These are phyloP conservation scores for Fusarium staphyleae DNA, from an alignment of 2,329 filamentous ascomycete species.

Conservation along the genomic window DNA sequence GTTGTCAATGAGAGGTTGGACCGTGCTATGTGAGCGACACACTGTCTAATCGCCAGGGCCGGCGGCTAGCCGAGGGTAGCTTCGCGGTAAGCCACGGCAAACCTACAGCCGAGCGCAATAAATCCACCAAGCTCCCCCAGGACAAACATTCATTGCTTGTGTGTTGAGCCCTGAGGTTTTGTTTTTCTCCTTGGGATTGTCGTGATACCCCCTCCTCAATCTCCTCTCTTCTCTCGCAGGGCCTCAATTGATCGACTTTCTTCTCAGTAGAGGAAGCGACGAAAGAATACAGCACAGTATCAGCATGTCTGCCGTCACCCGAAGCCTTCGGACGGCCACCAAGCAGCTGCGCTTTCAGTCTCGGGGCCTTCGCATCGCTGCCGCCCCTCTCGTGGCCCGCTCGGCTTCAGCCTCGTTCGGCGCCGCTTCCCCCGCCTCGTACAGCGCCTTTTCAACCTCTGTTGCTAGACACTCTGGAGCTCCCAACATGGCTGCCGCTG, in stretches of 20 bases:
- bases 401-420: conserved; percentile 43
- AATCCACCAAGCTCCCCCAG: conserved; percentile 33
- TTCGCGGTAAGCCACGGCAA: conserved; percentile 40
- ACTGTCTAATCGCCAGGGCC: conserved; percentile 16
- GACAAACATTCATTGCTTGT: conserved; percentile 12
- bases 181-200: conserved; percentile 9
- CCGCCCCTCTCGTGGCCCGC: conserved; percentile 48
- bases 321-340: conserved; percentile 61
- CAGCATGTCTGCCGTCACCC: conserved; percentile 62
- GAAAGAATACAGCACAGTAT: not conserved
- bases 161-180: conserved; percentile 18
- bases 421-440: conserved; percentile 46
- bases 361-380: conserved; percentile 45
- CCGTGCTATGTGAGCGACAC: no score
- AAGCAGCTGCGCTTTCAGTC: conserved; percentile 60
- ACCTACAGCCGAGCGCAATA: conserved; percentile 40
- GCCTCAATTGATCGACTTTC: conserved; percentile 23
- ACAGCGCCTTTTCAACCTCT: conserved; percentile 59
- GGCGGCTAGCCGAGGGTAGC: conserved; percentile 41
- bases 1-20: no score
- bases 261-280: conserved; percentile 26
- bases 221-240: conserved; percentile 1
- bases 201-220: conserved; percentile 27
- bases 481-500: conserved; percentile 58
- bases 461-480: conserved; percentile 56